Base-by-base conservation (phyloP, 352 stramenopile species). In the Globisporangium acanthophoron region DNA sequence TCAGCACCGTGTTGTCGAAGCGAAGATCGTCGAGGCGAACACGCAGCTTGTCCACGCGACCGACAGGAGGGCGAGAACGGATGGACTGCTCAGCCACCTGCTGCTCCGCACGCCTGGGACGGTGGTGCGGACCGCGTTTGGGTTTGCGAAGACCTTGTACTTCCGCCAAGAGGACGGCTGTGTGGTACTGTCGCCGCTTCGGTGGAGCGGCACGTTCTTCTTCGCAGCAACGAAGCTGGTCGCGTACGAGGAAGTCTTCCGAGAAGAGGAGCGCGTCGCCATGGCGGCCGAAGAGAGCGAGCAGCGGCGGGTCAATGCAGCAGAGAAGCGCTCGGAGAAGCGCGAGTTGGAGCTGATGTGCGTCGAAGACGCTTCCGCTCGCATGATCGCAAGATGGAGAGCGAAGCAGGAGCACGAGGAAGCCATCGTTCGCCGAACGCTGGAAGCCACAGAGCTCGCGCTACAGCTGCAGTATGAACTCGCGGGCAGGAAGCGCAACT, bases 141-240 rank as follows among this genome's bases (percentile, higher is more conserved):
- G 83, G 0, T 69, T 80, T 33, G 79, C 76, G 1, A 56, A 56
- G 8, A 68, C 88, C 0, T 5, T 77, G 1, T 80, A 77, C 48
- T 90, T 72, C 35, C 75, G 83, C n/a, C 55, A 70, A 15, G 66
- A 77, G 27, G 83, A 91, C 57, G 59, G 60, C 8, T 81, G 61
- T 43, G 62, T 90, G 2, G 69, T 87, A 2, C 61, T 88, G 7
- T 67, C 56, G 16, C 64, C 71, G 2, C 31, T 78, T 0, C 40
- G 65, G 2, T 93, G 80, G 80, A 49, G 76, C 27, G 80, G 64
- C 1, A 88, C 78, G 3, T 59, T 91, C 7, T 88, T 68, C 44
- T 64, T 88, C 3, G 66, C 69, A 0, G 48, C 88, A 3, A 43
- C 62, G 33, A 55, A 87, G 15, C 61, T 93, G 21, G 29, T 88